Percentiles rank a stretch among this genome's conserved stretches.
Evolutionary conservation across 164 flowering plant species (phyloP).

Genomic region (Sedum album): DNA sequence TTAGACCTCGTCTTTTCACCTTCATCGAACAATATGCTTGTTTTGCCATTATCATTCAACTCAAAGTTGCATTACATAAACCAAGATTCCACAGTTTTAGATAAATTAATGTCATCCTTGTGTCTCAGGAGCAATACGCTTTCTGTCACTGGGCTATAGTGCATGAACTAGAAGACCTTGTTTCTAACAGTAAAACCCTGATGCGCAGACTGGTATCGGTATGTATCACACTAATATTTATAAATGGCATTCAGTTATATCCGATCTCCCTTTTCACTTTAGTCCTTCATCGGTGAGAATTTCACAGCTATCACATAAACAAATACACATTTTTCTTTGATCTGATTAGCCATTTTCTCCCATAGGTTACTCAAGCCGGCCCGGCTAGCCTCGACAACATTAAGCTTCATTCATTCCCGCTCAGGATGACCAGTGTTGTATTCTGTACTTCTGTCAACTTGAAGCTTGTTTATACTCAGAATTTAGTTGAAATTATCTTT

Average conservation of each 20-base stretch:
- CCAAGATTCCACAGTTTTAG: neutral
- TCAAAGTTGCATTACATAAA: neutral
- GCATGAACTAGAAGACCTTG: constrained; percentile 69
- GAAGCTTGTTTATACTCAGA: neutral
- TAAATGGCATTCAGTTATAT: neutral
- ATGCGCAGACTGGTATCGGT: neutral
- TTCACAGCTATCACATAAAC: neutral
- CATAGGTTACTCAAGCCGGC: neutral
- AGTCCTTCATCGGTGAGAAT: neutral
- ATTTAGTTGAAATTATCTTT: neutral
- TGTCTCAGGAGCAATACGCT: constrained; percentile 53
- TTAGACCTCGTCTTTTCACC: neutral
- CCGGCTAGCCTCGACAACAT: neutral
- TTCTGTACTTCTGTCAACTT: neutral
- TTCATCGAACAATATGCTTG: neutral
- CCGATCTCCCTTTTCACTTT: neutral
- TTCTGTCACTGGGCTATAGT: constrained; percentile 60
- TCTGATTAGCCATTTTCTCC: neutral
- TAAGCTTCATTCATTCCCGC: neutral
- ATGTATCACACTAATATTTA: neutral
- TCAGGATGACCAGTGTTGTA: neutral
- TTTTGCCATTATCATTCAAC: neutral
- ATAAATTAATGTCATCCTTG: neutral
- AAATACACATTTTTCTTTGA: neutral
- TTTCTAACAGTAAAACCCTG: constrained; percentile 18